Conservation (phyloP, 768 basidiomycete genomes). For the Lentinula guzmanii region DNA sequence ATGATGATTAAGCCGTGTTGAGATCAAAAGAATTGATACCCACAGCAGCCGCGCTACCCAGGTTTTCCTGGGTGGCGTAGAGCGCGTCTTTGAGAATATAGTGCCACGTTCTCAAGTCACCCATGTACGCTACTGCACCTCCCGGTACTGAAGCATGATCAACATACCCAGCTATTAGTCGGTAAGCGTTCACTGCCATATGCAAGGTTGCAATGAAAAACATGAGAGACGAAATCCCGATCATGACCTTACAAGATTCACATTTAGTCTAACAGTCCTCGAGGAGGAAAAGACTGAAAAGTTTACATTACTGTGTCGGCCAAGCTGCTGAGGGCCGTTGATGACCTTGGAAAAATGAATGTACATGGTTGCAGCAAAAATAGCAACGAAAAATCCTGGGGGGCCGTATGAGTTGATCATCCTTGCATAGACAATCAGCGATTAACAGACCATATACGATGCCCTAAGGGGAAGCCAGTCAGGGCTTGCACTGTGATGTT, state of each 20-base stretch:
- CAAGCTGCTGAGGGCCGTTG: neutral
- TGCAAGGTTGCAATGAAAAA: constrained; percentile 14
- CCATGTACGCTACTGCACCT: constrained; percentile 12
- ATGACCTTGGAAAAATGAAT: constrained; percentile 2
- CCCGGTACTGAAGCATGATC: constrained; percentile 5
- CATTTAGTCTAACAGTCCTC: neutral
- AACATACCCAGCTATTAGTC: constrained; percentile 11
- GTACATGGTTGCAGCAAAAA: constrained; percentile 11
- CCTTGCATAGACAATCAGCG: neutral
- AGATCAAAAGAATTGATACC: neutral
- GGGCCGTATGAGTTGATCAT: neutral
- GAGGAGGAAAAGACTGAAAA: neutral
- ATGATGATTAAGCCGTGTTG: neutral
- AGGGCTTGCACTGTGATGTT: neutral
- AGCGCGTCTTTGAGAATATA: constrained; percentile 14
- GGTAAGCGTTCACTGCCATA: constrained; percentile 13
- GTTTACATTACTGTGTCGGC: constrained; percentile 7
- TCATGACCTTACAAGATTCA: constrained; percentile 9
- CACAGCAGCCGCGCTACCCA: constrained; percentile 14
- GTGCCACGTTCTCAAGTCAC: constrained; percentile 12
- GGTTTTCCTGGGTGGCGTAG: constrained; percentile 13
- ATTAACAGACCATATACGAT: neutral
- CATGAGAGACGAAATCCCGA: constrained; percentile 12
- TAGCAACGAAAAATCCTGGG: constrained; percentile 10
- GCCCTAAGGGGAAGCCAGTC: neutral